Percentiles rank a stretch among this genome's conserved stretches.
These are phyloP conservation scores for Verticillium albo-atrum DNA, from an alignment of 2,329 filamentous ascomycete genomes.

Conservation along the genomic window DNA sequence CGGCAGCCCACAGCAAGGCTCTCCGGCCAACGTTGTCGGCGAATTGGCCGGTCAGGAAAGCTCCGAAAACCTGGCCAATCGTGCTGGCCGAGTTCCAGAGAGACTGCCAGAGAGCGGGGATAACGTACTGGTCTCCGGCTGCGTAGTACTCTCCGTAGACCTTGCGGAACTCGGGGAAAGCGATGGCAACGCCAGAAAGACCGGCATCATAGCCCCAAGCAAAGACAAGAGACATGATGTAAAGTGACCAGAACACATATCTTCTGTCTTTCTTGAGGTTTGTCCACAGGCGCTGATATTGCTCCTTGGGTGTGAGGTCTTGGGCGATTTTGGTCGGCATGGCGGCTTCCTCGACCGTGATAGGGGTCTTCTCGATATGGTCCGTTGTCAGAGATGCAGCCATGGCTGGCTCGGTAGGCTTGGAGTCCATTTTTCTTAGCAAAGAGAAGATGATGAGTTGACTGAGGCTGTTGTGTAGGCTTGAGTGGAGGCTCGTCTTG, in stretches of 20 bases:
- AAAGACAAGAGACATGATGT: constrained; percentile 27
- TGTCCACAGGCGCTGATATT: constrained; percentile 20
- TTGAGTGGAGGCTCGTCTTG: too few relatives aligned
- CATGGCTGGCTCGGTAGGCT: background rate
- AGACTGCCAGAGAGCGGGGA: constrained; percentile 30
- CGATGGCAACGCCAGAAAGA: constrained; percentile 27
- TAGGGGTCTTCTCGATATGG: constrained; percentile 4
- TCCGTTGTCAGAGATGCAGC: background rate
- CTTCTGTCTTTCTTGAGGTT: constrained; percentile 21
- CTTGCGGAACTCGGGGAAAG: constrained; percentile 27
- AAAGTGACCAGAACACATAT: constrained; percentile 21
- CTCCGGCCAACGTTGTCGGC: constrained; percentile 17
- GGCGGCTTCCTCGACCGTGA: background rate
- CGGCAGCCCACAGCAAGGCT: constrained; percentile 17
- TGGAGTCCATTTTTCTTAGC: constrained; percentile 1
- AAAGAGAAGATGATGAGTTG: background rate
- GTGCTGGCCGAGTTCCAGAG: constrained; percentile 31
- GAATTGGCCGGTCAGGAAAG: constrained; percentile 20
- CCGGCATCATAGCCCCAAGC: constrained; percentile 30
- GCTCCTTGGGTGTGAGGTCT: constrained; percentile 18
- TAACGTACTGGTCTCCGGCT: constrained; percentile 22
- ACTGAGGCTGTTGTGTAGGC: background rate
- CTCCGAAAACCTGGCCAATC: constrained; percentile 23
- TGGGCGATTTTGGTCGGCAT: constrained; percentile 1
- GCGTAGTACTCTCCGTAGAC: constrained; percentile 26